phyloP scores from a whole-genome alignment of 2,329 filamentous ascomycete genomes.

The Botrytis deweyae region DNA sequence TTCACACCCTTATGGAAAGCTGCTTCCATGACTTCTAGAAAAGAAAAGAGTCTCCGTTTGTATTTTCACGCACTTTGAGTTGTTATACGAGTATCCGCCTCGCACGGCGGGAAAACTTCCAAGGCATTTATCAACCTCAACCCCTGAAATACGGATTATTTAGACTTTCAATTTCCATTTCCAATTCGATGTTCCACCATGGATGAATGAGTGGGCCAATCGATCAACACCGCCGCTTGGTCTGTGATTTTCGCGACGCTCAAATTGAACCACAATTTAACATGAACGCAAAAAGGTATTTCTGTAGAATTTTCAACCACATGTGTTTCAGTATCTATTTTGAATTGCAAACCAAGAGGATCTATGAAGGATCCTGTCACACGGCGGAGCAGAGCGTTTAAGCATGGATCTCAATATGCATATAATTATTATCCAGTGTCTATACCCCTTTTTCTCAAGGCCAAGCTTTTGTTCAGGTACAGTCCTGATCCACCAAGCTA shows the following conservation, averaged over 20 bases:
- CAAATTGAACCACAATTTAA: background rate
- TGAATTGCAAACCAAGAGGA: background rate
- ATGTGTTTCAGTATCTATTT: background rate
- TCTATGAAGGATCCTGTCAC: background rate
- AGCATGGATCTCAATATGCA: background rate
- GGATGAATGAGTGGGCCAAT: slow-evolving; percentile 2
- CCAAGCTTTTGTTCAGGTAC: slow-evolving; percentile 1
- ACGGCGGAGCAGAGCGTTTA: background rate
- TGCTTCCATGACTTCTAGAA: background rate
- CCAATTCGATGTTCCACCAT: slow-evolving; percentile 6
- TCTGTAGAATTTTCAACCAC: background rate
- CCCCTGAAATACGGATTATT: slow-evolving; percentile 12
- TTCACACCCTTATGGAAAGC: background rate
- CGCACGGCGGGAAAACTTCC: background rate
- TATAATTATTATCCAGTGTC: background rate
- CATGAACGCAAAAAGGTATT: background rate
- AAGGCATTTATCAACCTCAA: slow-evolving; percentile 1
- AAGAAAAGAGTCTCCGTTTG: background rate
- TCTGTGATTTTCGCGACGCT: background rate
- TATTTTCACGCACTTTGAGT: background rate
- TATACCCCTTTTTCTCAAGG: background rate
- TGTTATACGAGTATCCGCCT: background rate
- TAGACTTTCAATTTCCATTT: slow-evolving; percentile 6
- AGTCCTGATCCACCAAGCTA: background rate
- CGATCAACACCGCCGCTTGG: slow-evolving; percentile 12